phyloP scores from a whole-genome alignment of 2,329 filamentous ascomycete genomes.

The Pestalotiopsis sp. region DNA sequence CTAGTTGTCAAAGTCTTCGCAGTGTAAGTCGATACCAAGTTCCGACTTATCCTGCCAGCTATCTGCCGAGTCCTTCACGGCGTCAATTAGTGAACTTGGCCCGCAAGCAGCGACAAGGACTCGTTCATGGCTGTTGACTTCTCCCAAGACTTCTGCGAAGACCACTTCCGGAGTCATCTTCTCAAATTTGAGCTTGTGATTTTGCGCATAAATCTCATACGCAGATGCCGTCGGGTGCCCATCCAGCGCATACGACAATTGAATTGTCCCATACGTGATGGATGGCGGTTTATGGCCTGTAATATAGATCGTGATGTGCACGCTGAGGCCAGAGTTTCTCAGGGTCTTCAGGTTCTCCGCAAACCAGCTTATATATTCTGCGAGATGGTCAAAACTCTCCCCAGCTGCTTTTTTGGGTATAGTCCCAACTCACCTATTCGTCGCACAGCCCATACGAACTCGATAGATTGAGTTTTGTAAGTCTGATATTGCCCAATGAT shows the following conservation, averaged over 20 bases:
- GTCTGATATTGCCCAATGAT: neutral
- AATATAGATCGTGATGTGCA: neutral
- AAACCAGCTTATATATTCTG: slow-evolving; percentile 10
- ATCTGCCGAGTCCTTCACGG: neutral
- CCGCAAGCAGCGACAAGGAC: neutral
- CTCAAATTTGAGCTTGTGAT: neutral
- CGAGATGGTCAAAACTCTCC: neutral
- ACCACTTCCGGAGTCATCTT: neutral
- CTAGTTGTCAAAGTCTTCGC: neutral
- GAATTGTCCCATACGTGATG: neutral
- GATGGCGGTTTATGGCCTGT: neutral
- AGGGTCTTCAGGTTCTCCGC: neutral
- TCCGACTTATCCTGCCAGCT: neutral
- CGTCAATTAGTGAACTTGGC: neutral
- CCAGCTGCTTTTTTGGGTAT: neutral
- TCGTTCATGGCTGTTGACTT: neutral
- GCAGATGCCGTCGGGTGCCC: neutral
- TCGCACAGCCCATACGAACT: neutral
- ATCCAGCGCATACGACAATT: neutral
- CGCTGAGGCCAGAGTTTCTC: neutral
- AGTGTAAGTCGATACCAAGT: neutral
- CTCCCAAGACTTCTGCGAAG: neutral
- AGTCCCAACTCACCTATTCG: neutral
- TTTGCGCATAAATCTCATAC: neutral
- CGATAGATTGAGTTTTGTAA: neutral